These are phyloP conservation scores for Candida yuanshanica DNA, from an alignment of 805 yeast species.

Conservation along the genomic window DNA sequence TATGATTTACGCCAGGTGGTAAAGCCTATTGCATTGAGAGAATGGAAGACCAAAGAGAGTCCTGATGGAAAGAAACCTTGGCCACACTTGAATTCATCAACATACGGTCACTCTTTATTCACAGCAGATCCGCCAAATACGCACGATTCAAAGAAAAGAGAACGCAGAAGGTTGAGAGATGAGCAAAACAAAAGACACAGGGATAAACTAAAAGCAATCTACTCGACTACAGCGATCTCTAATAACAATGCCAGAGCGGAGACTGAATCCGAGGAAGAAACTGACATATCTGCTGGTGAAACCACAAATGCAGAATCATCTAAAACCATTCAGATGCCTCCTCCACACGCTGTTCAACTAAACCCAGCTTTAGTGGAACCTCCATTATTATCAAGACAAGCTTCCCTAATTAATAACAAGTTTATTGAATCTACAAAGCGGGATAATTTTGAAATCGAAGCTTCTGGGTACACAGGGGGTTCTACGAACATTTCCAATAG, in stretches of 20 bases:
- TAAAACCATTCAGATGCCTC: constrained; percentile 13
- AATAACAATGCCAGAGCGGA: constrained; percentile 1
- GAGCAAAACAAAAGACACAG: constrained; percentile 35
- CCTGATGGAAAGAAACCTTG: constrained; percentile 26
- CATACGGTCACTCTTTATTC: constrained; percentile 75
- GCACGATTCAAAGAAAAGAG: constrained; percentile 36
- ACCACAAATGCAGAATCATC: constrained; percentile 1
- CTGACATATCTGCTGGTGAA: constrained; percentile 4
- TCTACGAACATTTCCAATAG: constrained; percentile 29
- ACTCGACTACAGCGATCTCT: constrained; percentile 4
- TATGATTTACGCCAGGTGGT: constrained; percentile 75
- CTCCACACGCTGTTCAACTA: constrained; percentile 11
- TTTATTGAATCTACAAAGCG: constrained; percentile 20
- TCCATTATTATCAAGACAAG: constrained; percentile 15
- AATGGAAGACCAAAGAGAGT: constrained; percentile 53
- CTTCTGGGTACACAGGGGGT: constrained; percentile 51
- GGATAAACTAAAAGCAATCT: constrained; percentile 24
- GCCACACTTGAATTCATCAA: constrained; percentile 59
- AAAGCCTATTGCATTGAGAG: constrained; percentile 77
- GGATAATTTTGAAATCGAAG: constrained; percentile 49
- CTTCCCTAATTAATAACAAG: constrained; percentile 14
- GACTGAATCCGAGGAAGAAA: constrained; percentile 8
- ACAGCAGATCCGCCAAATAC: constrained; percentile 46
- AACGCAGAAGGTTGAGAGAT: constrained; percentile 22
- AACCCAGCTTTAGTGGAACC: not conserved